Base-by-base conservation (phyloP, 352 stramenopile genomes). In the Phytophthora nicotianae region DNA sequence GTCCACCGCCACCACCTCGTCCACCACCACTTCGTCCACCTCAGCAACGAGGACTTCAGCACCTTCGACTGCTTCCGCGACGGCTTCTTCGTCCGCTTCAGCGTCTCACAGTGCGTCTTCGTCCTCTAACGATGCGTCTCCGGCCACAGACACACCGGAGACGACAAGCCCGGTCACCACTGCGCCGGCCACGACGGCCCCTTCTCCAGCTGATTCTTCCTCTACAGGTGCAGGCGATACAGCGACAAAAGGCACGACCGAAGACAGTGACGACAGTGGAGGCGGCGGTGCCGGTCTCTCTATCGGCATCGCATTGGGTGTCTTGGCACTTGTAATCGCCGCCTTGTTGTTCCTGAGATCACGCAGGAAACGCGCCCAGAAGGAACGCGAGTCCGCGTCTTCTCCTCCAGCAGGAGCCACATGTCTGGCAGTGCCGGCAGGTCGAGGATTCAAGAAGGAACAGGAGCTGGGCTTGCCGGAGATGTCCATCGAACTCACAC, bases 401-500 rank as follows among this genome's bases (percentile, higher is more conserved):
- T 56, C 54, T 5, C 49, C 59, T 8, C 47, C 64, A 3, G 29
- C 43, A 9, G 65, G 64, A 5, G 51, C 47, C 0, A 51, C 56
- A 17, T 62, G 46, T 24, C 42, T 72, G 10, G 60, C 65, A 1
- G 61, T 74, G 4, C 69, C 69, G 4, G 40, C 51, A 0, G 60
- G 63, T 35, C 61, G 69, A 41, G 69, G 69, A 2, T 77, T 77
- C 29, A 68, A 70, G 47, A 52, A 62, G 33, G 65, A 74, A 32
- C 59, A 52, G 9, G 67, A 77, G 19, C 62, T 81, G 2, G 73
- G 73, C 1, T 51, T 77, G 32, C 62, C 73, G 1, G 66, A 81
- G 37, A 75, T 77, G 62, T 81, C 73, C 19, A 81, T 81, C 20
- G 73, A 81, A 35, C 60, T 81, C 23, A 55, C 73, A 5, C 65